Base-by-base conservation (phyloP, 805 yeast species). In the Schwanniomyces vanrijiae region DNA sequence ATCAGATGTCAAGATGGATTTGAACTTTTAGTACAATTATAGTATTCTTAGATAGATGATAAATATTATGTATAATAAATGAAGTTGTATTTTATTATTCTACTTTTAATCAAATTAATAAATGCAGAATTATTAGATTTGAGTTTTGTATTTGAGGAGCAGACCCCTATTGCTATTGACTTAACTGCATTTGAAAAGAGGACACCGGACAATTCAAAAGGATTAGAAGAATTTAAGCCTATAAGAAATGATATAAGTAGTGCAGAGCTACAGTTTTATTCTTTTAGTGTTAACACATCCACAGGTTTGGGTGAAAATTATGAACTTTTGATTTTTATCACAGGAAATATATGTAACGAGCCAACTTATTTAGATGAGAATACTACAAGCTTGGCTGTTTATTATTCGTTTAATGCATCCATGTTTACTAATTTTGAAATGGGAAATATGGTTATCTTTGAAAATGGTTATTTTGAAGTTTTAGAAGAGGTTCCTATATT, bases 291-390 rank as follows among this genome's bases (percentile, higher is more conserved):
- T 43, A 76, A 76, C 51, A 68, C 76, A 2, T 61, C 75, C 4
- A 56, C 69, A 2, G 81, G 80, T 1, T 44, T 77, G 21, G 77
- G 80, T 2, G 70, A 69, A 35, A 67, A 67, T 50, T 78, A 72
- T 55, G 75, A 80, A 53, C 64, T 70, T 44, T 63, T 79, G 59
- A 65, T 80, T 37, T 80, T 77, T 52, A 48, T 80, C 14, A 73
- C 81, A 13, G 84, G 82, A 2, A 78, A 78, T 45, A 66, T 80
- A 11, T 80, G 83, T 51, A 51, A 61, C 4, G 66, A 68, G 45
- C 73, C 77, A 0, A 43, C 26, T 7, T 57, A 63, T 46, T 41
- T 62, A 11, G 38, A 33, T 1, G 55, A 45, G n/a, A 55, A 60
- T 45, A 58, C 60, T 24, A 51, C 70, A 2, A 52, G 64, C 46